Evolutionary conservation across 2,329 filamentous ascomycete species (phyloP).

Genomic region (Coniochaeta hoffmannii): DNA sequence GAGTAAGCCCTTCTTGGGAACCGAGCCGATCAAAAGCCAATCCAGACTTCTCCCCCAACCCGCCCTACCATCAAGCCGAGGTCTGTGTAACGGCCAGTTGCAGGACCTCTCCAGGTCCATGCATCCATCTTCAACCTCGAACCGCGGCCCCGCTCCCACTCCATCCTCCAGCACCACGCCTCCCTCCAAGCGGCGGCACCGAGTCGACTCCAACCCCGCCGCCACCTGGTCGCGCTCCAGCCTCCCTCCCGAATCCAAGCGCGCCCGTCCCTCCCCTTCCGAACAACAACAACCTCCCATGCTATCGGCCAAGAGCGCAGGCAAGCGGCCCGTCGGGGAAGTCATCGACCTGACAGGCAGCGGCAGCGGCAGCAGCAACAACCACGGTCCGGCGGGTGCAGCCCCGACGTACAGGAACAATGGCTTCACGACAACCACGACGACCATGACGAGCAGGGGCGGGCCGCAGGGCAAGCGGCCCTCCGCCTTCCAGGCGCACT

Average conservation of each 20-base stretch:
- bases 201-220: slow-evolving; percentile 20
- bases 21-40: neutral
- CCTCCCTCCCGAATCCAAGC: slow-evolving; percentile 19
- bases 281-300: slow-evolving; percentile 2
- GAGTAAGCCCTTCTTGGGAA: neutral
- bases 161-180: slow-evolving; percentile 7
- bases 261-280: slow-evolving; percentile 8
- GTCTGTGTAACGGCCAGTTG: slow-evolving; percentile 8
- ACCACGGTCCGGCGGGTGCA: neutral
- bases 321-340: slow-evolving; percentile 28
- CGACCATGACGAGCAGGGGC: neutral
- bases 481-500: slow-evolving; percentile 59
- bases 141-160: slow-evolving; percentile 6
- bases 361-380: neutral
- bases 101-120: slow-evolving; percentile 12
- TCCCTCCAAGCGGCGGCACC: slow-evolving; percentile 15
- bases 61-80: neutral
- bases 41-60: neutral
- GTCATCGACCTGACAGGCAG: slow-evolving; percentile 37
- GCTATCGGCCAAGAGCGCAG: slow-evolving; percentile 23
- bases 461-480: slow-evolving; percentile 12
- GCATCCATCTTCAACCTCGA: slow-evolving; percentile 10
- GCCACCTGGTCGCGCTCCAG: slow-evolving; percentile 7
- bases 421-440: neutral
- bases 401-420: neutral